phyloP scores from a whole-genome alignment of 306 rosid species.

The Cicer yamashitae region DNA sequence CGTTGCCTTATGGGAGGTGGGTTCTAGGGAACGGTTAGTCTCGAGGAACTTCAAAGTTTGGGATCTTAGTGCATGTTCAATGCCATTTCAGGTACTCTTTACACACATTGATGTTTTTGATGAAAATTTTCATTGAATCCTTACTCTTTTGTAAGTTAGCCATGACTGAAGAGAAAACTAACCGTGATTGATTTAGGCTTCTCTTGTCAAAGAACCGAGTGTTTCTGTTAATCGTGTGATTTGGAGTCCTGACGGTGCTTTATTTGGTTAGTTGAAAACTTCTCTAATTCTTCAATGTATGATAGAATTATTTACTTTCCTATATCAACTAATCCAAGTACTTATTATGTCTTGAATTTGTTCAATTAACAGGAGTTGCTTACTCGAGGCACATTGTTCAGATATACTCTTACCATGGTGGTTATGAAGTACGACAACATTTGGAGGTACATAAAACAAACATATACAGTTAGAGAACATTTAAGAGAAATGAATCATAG shows the following conservation, averaged over 20 bases:
- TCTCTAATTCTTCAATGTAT: constrained; percentile 35
- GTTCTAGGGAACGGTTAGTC: constrained; percentile 84
- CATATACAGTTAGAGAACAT: no score
- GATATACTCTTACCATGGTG: constrained; percentile 79
- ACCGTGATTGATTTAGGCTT: constrained; percentile 64
- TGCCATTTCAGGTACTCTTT: constrained; percentile 83
- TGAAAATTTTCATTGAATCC: constrained; percentile 21
- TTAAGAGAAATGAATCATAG: no score
- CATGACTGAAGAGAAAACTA: constrained; percentile 41
- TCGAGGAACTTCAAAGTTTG: constrained; percentile 89
- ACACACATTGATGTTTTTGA: constrained; percentile 6
- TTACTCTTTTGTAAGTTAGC: constrained; percentile 16
- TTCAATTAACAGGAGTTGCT: constrained; percentile 75
- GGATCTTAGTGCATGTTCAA: constrained; percentile 88
- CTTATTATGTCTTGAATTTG: constrained; percentile 28
- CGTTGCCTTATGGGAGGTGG: constrained; percentile 98
- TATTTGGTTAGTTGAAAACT: constrained; percentile 71
- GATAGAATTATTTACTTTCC: constrained; percentile 26
- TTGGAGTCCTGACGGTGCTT: constrained; percentile 97
- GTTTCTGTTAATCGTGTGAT: constrained; percentile 97
- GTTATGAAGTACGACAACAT: constrained; percentile 80
- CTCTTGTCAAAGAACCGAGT: constrained; percentile 90
- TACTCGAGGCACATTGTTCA: constrained; percentile 98
- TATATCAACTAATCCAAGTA: constrained; percentile 15
- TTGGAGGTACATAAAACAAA: constrained; percentile 62